Conservation (phyloP, 306 rosid species). For the Astragalus glycyphyllos region DNA sequence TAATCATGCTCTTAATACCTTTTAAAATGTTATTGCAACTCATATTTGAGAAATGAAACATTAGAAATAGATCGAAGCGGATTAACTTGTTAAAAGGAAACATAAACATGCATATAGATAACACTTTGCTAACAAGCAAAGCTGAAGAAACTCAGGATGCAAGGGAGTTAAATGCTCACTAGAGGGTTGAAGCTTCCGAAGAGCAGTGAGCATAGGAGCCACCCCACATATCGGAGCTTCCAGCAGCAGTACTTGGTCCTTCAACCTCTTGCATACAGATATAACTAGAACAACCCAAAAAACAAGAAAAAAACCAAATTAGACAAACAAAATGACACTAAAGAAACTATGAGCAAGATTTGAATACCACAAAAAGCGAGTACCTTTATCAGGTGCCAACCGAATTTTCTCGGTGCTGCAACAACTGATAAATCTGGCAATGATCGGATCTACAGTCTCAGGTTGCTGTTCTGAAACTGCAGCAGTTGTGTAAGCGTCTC, state of each 20-base stretch:
- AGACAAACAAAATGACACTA: too few species aligned
- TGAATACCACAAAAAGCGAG: not conserved
- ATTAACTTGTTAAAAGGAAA: too few species aligned
- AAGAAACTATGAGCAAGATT: not conserved
- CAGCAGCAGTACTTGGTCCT: constrained; percentile 74
- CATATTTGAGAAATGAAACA: too few species aligned
- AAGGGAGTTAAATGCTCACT: constrained; percentile 74
- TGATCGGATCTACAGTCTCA: constrained; percentile 50
- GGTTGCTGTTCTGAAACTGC: constrained; percentile 62
- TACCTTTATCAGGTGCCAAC: constrained; percentile 85
- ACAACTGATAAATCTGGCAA: constrained; percentile 59
- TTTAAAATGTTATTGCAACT: too few species aligned
- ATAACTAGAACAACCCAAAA: too few species aligned
- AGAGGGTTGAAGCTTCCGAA: constrained; percentile 70
- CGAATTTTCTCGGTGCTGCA: too few species aligned
- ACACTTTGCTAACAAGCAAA: constrained; percentile 82
- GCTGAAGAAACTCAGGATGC: constrained; percentile 89
- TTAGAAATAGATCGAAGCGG: too few species aligned
- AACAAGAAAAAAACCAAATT: too few species aligned
- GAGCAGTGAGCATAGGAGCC: constrained; percentile 81
- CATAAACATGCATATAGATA: constrained; percentile 43
- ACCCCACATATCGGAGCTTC: constrained; percentile 87
- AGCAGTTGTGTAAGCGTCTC: constrained; percentile 59
- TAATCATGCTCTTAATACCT: too few species aligned
- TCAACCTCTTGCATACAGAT: too few species aligned